These are phyloP conservation scores for Scheffersomyces insectosa DNA, from an alignment of 1,139 yeast species.

Conservation along the genomic window DNA sequence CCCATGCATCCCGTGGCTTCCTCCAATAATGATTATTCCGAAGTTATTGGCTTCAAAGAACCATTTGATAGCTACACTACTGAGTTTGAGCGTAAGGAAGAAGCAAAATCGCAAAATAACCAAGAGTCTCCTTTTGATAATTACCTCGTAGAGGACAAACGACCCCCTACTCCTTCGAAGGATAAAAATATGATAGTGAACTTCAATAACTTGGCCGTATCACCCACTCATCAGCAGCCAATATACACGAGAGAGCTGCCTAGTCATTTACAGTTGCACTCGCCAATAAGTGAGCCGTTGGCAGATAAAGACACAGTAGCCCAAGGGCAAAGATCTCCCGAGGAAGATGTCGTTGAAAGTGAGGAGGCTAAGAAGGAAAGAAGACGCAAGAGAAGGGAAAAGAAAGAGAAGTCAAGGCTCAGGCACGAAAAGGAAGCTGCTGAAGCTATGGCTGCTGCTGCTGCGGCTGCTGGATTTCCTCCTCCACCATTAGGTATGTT, in stretches of 20 bases:
- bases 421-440: constrained; percentile 23
- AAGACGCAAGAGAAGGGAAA: constrained; percentile 22
- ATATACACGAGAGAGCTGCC: background rate
- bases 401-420: constrained; percentile 14
- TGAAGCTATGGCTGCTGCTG: constrained; percentile 21
- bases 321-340: background rate
- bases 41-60: constrained; percentile 15
- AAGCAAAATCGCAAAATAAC: constrained; percentile 3
- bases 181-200: too few relatives aligned
- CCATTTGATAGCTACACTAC: constrained; percentile 24
- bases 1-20: background rate
- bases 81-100: constrained; percentile 13
- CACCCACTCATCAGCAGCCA: too few relatives aligned
- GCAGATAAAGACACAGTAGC: background rate
- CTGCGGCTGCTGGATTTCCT: constrained; percentile 10
- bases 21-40: constrained; percentile 3
- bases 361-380: constrained; percentile 17
- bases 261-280: background rate
- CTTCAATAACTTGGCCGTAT: too few relatives aligned
- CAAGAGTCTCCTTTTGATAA: constrained; percentile 32
- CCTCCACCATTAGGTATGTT: constrained; percentile 15
- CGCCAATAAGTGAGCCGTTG: background rate
- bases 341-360: constrained; percentile 3
- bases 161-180: background rate
- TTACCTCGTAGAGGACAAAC: constrained; percentile 19